phyloP scores from a whole-genome alignment of 768 basidiomycete species.

The Atractiella rhizophila region DNA sequence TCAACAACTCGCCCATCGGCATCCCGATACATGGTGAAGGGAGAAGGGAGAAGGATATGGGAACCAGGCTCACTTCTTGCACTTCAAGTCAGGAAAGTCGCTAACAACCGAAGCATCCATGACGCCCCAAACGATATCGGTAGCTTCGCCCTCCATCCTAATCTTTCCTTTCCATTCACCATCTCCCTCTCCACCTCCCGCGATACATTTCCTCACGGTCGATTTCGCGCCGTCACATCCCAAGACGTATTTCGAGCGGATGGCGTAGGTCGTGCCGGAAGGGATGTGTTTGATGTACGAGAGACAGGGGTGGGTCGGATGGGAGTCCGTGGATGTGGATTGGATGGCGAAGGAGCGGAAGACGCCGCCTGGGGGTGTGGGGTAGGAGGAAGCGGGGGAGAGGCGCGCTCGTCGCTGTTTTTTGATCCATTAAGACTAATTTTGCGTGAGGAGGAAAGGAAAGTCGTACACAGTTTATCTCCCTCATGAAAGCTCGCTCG shows the following conservation, averaged over 20 bases:
- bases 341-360: slow-evolving; percentile 15
- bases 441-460: no score
- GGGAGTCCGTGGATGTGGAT: no score
- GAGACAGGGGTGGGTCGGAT: slow-evolving; percentile 11
- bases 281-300: slow-evolving; percentile 9
- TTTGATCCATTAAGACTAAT: accelerated
- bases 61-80: no score
- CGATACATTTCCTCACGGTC: slow-evolving; percentile 34
- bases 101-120: slow-evolving; percentile 25
- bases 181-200: slow-evolving; percentile 12
- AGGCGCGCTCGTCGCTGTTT: no score
- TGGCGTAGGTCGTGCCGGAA: slow-evolving; percentile 9
- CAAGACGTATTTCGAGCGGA: slow-evolving; percentile 15
- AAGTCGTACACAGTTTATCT: slow-evolving; percentile 13
- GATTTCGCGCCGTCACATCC: slow-evolving; percentile 40
- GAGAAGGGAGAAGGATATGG: no score
- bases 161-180: slow-evolving; percentile 26
- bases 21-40: no score
- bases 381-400: no score
- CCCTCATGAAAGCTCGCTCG: slow-evolving; percentile 15
- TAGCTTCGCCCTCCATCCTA: slow-evolving; percentile 52
- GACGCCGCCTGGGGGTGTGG: slow-evolving; percentile 14
- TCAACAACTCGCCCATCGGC: slow-evolving; percentile 48
- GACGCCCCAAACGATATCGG: slow-evolving; percentile 40
- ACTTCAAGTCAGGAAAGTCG: slow-evolving; percentile 44